Evolutionary conservation across 768 basidiomycete species (phyloP), one percentile per base, ranked within the genome.

Genomic region (Boletellus ananiceps): DNA sequence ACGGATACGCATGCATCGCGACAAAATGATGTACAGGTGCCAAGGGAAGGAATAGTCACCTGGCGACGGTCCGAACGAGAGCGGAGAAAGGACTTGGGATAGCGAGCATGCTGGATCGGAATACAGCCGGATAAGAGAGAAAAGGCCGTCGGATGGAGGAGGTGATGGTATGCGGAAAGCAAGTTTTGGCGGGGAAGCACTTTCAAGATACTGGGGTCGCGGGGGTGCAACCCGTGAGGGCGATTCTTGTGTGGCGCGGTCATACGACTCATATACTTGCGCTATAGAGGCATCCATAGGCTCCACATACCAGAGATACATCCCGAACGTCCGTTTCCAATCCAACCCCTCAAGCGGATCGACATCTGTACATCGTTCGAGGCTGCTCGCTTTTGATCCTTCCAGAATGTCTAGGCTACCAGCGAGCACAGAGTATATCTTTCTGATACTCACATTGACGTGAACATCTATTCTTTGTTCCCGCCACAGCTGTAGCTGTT

Each of bases 241-340:
- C 40, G 66, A 61, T 52, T 70, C 60, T 50, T 68, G 72, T 55
- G 66, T 66, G 12, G 71, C 68, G 12, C 68, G 61, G 29, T 79
- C 75, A 63, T 87, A 95, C 1, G 78, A 69, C 11, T 74, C 66
- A 57, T 90, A 83, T 1, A 85, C 84, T 37, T 86, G 79, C 2
- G 80, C 72, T 50, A 93, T 80, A 4, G 88, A 73, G 3, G 85
- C 77, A 51, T 88, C 79, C 56, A 91, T 74, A 3, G 81, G 76
- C 37, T 84, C 77, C 1, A 82, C 83, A 64, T 84, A 97, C 96
- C 96, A 99, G 29, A 98, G 70, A 52, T 85, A 84, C 38, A 97
- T 70, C 2, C 91, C 96, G 62, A 98, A 89, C 1, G 85, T 84
- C 16, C 93, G 82, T 65, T 93, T 94, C 96, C 96, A 99, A 63